Conservation (phyloP, 2,329 filamentous ascomycete species). For the Penicillium paneum region DNA sequence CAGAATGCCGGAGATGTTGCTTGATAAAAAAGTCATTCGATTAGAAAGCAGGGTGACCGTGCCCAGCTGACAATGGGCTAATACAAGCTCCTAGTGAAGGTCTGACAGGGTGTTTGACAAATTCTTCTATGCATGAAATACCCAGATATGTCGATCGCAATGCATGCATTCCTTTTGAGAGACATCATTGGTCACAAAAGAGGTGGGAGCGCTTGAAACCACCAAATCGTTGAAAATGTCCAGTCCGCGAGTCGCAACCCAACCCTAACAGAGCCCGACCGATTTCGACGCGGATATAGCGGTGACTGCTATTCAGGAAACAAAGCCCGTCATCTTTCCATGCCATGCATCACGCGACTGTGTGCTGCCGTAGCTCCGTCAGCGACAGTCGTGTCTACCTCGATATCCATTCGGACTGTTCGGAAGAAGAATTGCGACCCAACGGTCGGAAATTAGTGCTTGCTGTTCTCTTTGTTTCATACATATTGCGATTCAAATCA, state of each 20-base stretch:
- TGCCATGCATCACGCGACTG: slow-evolving; percentile 22
- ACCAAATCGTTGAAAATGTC: slow-evolving; percentile 1
- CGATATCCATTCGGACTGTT: slow-evolving; percentile 34
- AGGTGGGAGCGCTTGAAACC: not conserved
- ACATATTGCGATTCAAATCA: slow-evolving; percentile 8
- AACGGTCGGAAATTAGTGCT: not conserved
- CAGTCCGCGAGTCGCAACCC: slow-evolving; percentile 5
- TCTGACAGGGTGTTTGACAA: slow-evolving; percentile 16
- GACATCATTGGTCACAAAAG: slow-evolving; percentile 1
- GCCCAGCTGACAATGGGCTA: not conserved
- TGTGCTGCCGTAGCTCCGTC: slow-evolving; percentile 5
- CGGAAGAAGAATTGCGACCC: slow-evolving; percentile 24
- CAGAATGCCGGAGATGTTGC: not conserved
- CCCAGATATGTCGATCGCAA: slow-evolving; percentile 20
- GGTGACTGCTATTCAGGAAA: slow-evolving; percentile 16
- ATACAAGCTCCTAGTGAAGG: not conserved
- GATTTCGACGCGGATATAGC: slow-evolving; percentile 17
- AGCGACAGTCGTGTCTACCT: slow-evolving; percentile 28
- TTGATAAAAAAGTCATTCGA: not conserved
- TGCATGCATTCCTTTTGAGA: slow-evolving; percentile 13
- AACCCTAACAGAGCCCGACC: slow-evolving; percentile 6
- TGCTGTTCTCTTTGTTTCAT: not conserved
- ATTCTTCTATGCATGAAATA: slow-evolving; percentile 27
- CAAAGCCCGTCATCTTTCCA: slow-evolving; percentile 13
- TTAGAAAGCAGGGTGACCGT: not conserved